phyloP scores from a whole-genome alignment of 352 stramenopile genomes.

The Hyaloperonospora brassicae region DNA sequence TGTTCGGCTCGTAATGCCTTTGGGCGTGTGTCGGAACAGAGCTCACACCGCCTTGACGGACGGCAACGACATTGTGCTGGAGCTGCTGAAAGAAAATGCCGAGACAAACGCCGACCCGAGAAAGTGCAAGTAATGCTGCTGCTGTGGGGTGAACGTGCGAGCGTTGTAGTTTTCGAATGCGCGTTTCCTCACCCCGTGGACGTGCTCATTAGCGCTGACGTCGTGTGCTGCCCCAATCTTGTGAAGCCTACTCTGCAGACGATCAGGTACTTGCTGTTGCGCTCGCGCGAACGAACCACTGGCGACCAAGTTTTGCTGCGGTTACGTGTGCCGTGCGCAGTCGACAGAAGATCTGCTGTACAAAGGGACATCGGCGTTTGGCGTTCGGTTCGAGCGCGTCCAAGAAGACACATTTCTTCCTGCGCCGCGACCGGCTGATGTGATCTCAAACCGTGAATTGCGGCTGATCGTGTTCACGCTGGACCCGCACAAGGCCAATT shows the following conservation, averaged over 20 bases:
- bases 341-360: slow-evolving; percentile 48
- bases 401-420: slow-evolving; percentile 32
- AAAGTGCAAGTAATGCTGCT: slow-evolving; percentile 35
- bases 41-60: slow-evolving; percentile 51
- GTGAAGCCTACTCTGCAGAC: slow-evolving; percentile 66
- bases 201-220: slow-evolving; percentile 56
- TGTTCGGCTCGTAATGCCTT: background rate
- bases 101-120: slow-evolving; percentile 20
- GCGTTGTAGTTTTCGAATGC: slow-evolving; percentile 34
- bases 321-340: slow-evolving; percentile 50
- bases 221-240: slow-evolving; percentile 64
- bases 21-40: slow-evolving; percentile 9
- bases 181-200: slow-evolving; percentile 42
- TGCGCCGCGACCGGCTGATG: slow-evolving; percentile 29
- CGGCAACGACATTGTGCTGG: slow-evolving; percentile 61
- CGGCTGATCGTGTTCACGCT: slow-evolving; percentile 45
- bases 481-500: slow-evolving; percentile 27
- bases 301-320: slow-evolving; percentile 44
- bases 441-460: slow-evolving; percentile 36
- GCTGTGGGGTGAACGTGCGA: slow-evolving; percentile 45
- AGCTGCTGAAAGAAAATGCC: slow-evolving; percentile 45
- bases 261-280: slow-evolving; percentile 52
- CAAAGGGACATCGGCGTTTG: slow-evolving; percentile 31
- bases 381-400: slow-evolving; percentile 35
- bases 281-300: slow-evolving; percentile 22